Evolutionary conservation across 140 eudicot species (phyloP).

Genomic region (Cichorium intybus): DNA sequence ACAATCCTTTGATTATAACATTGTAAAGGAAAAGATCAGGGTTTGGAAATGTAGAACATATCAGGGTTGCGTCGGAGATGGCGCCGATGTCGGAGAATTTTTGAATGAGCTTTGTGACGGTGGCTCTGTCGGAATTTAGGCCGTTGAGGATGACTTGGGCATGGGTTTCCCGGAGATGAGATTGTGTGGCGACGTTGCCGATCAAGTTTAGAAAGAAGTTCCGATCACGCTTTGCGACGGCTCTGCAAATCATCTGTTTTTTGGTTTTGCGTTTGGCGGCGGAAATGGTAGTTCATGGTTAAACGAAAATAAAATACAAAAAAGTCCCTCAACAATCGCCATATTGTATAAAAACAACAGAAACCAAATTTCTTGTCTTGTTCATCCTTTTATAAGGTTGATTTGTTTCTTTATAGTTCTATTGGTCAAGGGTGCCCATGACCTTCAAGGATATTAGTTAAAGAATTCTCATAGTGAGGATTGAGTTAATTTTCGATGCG

Average conservation of each 20-base stretch:
- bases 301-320: background rate
- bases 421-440: too few relatives aligned
- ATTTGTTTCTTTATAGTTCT: too few relatives aligned
- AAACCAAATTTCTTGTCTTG: too few relatives aligned
- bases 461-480: too few relatives aligned
- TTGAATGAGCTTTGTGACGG: conserved; percentile 76
- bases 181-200: conserved; percentile 28
- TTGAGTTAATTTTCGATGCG: too few relatives aligned
- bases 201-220: conserved; percentile 48
- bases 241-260: conserved; percentile 52
- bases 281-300: background rate
- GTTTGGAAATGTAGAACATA: conserved; percentile 44
- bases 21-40: conserved; percentile 83
- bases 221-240: conserved; percentile 36
- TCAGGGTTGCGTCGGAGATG: conserved; percentile 46
- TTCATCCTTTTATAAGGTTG: too few relatives aligned
- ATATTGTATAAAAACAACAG: too few relatives aligned
- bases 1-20: conserved; percentile 61
- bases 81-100: conserved; percentile 53
- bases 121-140: conserved; percentile 42
- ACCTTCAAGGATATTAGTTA: too few relatives aligned
- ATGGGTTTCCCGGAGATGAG: conserved; percentile 65
- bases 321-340: too few relatives aligned
- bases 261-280: conserved; percentile 17
- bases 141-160: conserved; percentile 71